Conservation (phyloP, 768 basidiomycete species). For the Myochromella boudieri region DNA sequence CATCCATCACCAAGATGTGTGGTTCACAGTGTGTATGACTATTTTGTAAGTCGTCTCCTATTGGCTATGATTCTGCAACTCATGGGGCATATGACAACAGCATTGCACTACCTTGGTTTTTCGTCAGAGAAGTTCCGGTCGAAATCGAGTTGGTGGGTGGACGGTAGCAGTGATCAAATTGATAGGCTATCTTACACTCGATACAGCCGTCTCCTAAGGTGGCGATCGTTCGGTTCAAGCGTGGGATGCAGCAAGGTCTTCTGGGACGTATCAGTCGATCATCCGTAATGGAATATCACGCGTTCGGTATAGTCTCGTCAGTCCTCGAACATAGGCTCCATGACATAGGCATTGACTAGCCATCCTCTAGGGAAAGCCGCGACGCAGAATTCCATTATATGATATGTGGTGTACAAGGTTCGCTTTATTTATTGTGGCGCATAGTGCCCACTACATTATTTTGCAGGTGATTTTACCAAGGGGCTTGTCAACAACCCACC, state of each 20-base stretch:
- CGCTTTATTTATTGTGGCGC: not conserved
- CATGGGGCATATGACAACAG: conserved; percentile 31
- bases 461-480: conserved; percentile 69
- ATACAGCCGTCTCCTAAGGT: conserved; percentile 75
- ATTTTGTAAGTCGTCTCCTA: conserved; percentile 50
- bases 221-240: conserved; percentile 74
- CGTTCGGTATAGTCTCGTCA: conserved; percentile 76
- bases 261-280: conserved; percentile 72
- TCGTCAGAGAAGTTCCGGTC: conserved; percentile 68
- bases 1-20: conserved; percentile 71
- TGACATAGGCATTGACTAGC: too few species aligned
- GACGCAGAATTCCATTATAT: conserved; percentile 79
- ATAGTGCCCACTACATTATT: not conserved
- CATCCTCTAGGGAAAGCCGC: conserved; percentile 54
- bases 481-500: conserved; percentile 71
- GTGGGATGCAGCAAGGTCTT: conserved; percentile 84
- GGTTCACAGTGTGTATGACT: conserved; percentile 75
- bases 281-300: conserved; percentile 79
- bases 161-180: not conserved
- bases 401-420: conserved; percentile 76
- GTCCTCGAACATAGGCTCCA: too few species aligned
- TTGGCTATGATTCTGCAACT: not conserved
- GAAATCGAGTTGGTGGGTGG: conserved; percentile 71
- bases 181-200: conserved; percentile 7
- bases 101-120: conserved; percentile 73